These are phyloP conservation scores for Ambrosia hybrid DNA, from an alignment of 140 eudicot genomes.

Conservation along the genomic window DNA sequence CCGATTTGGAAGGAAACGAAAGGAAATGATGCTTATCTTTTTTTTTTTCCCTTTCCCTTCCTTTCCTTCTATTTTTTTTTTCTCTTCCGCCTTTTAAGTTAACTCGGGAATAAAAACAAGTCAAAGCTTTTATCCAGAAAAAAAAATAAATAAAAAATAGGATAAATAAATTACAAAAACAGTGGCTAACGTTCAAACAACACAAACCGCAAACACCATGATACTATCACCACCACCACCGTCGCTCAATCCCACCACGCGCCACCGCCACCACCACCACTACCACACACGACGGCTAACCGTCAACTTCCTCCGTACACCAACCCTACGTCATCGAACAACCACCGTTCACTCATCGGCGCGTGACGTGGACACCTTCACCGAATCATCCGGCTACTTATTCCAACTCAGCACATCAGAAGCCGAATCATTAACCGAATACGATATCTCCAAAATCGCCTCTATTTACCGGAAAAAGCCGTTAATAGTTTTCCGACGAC, in stretches of 20 bases:
- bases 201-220: conserved; percentile 15
- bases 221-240: conserved; percentile 27
- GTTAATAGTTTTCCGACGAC: conserved; percentile 57
- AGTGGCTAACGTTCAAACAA: conserved; percentile 26
- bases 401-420: conserved; percentile 77
- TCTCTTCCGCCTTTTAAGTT: too few relatives aligned
- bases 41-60: too few relatives aligned
- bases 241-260: conserved; percentile 13
- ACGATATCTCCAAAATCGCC: conserved; percentile 52
- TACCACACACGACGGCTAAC: conserved; percentile 14
- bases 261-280: conserved; percentile 14
- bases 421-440: conserved; percentile 68
- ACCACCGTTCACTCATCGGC: conserved; percentile 23
- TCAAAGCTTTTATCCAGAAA: too few relatives aligned
- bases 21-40: too few relatives aligned
- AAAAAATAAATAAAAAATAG: neutral
- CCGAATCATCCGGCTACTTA: conserved; percentile 81
- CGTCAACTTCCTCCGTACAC: neutral
- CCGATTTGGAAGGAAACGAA: too few relatives aligned
- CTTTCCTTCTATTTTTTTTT: too few relatives aligned
- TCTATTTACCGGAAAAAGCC: conserved; percentile 68
- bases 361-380: conserved; percentile 62
- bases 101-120: too few relatives aligned
- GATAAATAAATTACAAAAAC: conserved; percentile 15
- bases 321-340: conserved; percentile 8